phyloP scores from a whole-genome alignment of 306 rosid genomes.

The Myrica gale region DNA sequence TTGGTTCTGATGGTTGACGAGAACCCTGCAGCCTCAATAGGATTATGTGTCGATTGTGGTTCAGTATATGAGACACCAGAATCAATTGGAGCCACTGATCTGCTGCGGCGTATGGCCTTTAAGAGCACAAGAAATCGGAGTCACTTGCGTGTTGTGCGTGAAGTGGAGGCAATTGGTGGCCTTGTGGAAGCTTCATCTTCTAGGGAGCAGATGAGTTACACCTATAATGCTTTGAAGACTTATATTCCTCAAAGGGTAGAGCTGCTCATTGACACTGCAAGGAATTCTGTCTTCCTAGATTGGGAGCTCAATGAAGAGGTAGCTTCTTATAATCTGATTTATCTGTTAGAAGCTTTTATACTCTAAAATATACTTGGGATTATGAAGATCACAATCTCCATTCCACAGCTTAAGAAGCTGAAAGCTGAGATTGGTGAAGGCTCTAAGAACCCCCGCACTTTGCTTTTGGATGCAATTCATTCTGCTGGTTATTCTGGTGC shows the following conservation, averaged over 20 bases:
- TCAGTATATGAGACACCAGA: conserved; percentile 74
- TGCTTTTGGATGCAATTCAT: conserved; percentile 84
- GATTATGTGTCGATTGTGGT: conserved; percentile 75
- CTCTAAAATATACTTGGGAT: background rate
- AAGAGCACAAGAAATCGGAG: conserved; percentile 80
- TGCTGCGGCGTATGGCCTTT: conserved; percentile 88
- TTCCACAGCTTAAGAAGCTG: conserved; percentile 64
- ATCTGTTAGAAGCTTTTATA: background rate
- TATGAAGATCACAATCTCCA: background rate
- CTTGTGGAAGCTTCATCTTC: conserved; percentile 81
- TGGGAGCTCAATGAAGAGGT: conserved; percentile 98
- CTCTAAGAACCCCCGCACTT: conserved; percentile 74
- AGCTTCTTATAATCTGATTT: conserved; percentile 6
- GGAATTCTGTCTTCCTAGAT: conserved; percentile 83
- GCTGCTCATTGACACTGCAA: conserved; percentile 71
- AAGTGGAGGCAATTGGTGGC: conserved; percentile 95
- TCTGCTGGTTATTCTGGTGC: conserved; percentile 88
- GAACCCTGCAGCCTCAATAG: conserved; percentile 83
- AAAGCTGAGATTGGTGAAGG: conserved; percentile 76
- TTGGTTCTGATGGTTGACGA: conserved; percentile 36
- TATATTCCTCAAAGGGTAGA: conserved; percentile 93
- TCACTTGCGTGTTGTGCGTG: conserved; percentile 82
- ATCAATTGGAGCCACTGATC: conserved; percentile 74
- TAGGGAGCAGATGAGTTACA: conserved; percentile 92
- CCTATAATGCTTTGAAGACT: conserved; percentile 81